phyloP scores from a whole-genome alignment of 2,329 filamentous ascomycete species.

The Macrophomina pseudophaseolina region DNA sequence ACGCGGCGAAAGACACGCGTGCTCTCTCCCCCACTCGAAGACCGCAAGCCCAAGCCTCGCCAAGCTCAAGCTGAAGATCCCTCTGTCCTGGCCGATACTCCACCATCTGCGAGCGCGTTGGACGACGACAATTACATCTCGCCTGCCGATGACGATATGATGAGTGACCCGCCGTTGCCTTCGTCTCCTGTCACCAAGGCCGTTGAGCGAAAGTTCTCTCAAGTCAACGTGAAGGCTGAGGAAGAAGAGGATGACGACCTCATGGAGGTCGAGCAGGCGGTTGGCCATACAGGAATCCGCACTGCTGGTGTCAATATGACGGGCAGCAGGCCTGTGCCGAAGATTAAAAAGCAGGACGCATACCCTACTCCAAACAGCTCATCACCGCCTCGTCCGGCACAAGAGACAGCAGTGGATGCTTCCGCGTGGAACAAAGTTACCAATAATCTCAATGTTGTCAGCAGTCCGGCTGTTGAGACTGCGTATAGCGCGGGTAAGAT shows the following conservation, averaged over 20 bases:
- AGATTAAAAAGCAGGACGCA: slow-evolving; percentile 66
- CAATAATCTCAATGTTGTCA: slow-evolving; percentile 82
- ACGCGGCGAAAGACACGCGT: slow-evolving; percentile 79
- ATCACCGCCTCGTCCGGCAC: slow-evolving; percentile 69
- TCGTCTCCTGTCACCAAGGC: slow-evolving; percentile 87
- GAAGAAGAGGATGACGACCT: slow-evolving; percentile 77
- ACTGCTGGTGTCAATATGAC: slow-evolving; percentile 81
- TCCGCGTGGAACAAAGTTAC: slow-evolving; percentile 89
- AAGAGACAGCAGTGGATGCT: slow-evolving; percentile 69
- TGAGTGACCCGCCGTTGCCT: slow-evolving; percentile 78
- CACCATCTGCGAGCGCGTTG: slow-evolving; percentile 44
- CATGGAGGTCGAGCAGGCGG: slow-evolving; percentile 83
- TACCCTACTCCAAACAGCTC: slow-evolving; percentile 76
- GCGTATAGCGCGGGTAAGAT: slow-evolving; percentile 76
- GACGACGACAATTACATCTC: slow-evolving; percentile 65
- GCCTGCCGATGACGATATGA: slow-evolving; percentile 65
- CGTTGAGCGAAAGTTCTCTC: slow-evolving; percentile 68
- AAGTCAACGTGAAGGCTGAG: slow-evolving; percentile 62
- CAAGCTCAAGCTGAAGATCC: slow-evolving; percentile 46
- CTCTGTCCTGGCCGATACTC: slow-evolving; percentile 48
- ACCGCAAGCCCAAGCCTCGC: slow-evolving; percentile 43
- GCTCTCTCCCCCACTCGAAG: slow-evolving; percentile 72
- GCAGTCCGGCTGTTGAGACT: slow-evolving; percentile 69
- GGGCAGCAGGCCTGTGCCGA: slow-evolving; percentile 78
- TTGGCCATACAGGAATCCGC: slow-evolving; percentile 67